Conservation (phyloP, 441 rosid genomes). For the Codiaeum variegatum region DNA sequence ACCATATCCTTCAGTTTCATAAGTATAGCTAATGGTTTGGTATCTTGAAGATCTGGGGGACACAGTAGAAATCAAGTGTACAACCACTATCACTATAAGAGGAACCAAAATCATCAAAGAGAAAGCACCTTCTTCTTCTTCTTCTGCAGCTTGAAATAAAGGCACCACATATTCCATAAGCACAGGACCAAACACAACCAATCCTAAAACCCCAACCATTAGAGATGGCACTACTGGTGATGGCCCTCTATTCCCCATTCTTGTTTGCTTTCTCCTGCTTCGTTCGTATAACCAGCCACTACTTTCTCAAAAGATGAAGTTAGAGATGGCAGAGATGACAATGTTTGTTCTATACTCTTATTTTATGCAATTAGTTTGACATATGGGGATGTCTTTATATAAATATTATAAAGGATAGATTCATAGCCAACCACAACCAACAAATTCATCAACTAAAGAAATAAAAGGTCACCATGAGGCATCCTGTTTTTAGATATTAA, state of each 20-base stretch:
- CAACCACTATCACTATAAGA: conserved; percentile 26
- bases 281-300: not conserved
- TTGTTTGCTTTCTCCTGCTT: conserved; percentile 9
- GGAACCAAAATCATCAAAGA: conserved; percentile 19
- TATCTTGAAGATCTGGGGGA: conserved; percentile 14
- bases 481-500: not conserved
- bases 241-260: conserved; percentile 37
- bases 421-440: conserved; percentile 20
- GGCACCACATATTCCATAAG: conserved; percentile 18
- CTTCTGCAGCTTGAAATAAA: conserved; percentile 16
- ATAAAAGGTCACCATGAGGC: not conserved
- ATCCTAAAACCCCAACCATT: conserved; percentile 39
- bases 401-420: conserved; percentile 3
- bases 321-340: conserved; percentile 22
- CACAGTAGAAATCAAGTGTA: conserved; percentile 20
- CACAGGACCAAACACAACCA: conserved; percentile 31
- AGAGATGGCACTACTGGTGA: conserved; percentile 44
- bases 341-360: conserved; percentile 14
- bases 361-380: conserved; percentile 25
- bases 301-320: conserved; percentile 16
- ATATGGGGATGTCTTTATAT: conserved; percentile 9
- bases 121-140: conserved; percentile 1
- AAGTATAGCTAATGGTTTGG: conserved; percentile 10
- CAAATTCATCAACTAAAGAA: conserved; percentile 7
- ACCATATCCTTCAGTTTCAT: conserved; percentile 33